Percentiles rank a stretch among this genome's conserved stretches.
These are phyloP conservation scores for Nepenthes mirabilis DNA, from an alignment of 148 eudicot genomes.

Conservation along the genomic window DNA sequence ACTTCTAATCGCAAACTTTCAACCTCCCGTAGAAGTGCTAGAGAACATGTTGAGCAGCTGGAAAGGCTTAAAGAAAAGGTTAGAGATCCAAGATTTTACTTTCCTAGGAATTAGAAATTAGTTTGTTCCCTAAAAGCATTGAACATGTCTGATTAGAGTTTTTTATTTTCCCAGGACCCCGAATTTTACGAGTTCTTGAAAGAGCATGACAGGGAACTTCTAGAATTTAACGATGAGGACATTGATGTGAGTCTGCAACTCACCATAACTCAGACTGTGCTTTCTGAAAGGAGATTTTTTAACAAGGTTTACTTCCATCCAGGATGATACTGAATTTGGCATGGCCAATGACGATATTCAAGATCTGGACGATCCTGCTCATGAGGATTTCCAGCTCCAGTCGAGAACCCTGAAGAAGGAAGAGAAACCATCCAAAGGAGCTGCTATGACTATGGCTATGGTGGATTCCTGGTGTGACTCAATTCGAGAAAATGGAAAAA, in stretches of 20 bases:
- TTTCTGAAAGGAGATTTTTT: neutral
- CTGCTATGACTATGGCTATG: constrained; percentile 70
- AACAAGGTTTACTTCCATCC: neutral
- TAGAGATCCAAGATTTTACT: neutral
- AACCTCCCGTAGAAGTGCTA: constrained; percentile 26
- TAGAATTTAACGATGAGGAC: constrained; percentile 73
- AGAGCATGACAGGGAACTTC: constrained; percentile 73
- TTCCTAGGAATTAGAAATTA: neutral
- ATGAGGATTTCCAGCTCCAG: constrained; percentile 6
- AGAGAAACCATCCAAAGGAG: constrained; percentile 27
- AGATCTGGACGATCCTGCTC: constrained; percentile 18
- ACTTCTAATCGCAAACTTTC: too few species aligned
- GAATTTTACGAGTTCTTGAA: constrained; percentile 76
- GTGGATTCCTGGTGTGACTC: constrained; percentile 77
- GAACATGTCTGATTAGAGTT: neutral
- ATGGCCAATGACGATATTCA: constrained; percentile 36
- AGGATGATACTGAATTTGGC: constrained; percentile 35
- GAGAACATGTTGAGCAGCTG: constrained; percentile 46
- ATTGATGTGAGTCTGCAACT: constrained; percentile 49
- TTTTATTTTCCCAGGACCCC: constrained; percentile 48
- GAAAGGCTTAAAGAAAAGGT: constrained; percentile 74
- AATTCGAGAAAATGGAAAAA: constrained; percentile 35
- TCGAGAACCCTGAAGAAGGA: constrained; percentile 20
- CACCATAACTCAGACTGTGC: constrained; percentile 1
- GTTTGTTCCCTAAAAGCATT: neutral